Conservation (phyloP, 2,329 filamentous ascomycete genomes). For the Fusarium guadeloupense region DNA sequence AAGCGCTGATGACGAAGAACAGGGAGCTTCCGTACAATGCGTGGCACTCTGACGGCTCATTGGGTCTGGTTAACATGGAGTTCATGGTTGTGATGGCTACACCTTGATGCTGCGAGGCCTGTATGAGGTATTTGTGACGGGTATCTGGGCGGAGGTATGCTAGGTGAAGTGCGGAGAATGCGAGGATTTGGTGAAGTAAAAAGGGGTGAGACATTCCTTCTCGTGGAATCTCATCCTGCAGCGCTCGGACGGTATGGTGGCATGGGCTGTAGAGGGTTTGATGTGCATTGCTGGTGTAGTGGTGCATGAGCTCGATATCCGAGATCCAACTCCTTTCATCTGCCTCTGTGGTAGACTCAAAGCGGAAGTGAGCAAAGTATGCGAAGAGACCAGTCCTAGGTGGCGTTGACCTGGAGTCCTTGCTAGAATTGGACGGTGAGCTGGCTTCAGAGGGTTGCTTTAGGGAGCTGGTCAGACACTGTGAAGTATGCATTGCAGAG, state of each 20-base stretch:
- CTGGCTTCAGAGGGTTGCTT: background rate
- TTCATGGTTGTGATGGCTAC: slow-evolving; percentile 15
- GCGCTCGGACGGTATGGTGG: background rate
- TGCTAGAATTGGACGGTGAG: background rate
- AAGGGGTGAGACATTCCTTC: slow-evolving; percentile 4
- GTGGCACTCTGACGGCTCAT: background rate
- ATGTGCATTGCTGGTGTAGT: slow-evolving; percentile 22
- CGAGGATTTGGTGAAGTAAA: slow-evolving; percentile 18
- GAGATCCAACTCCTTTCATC: background rate
- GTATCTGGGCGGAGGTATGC: slow-evolving; percentile 6
- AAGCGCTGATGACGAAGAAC: slow-evolving; percentile 19
- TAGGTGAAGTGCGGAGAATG: slow-evolving; percentile 20
- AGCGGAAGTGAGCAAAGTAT: slow-evolving; percentile 14
- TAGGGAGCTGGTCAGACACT: background rate
- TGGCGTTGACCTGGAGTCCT: background rate
- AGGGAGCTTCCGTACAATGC: slow-evolving; percentile 25
- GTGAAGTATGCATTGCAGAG: background rate
- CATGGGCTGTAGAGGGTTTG: slow-evolving; percentile 8
- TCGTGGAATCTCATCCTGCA: slow-evolving; percentile 11
- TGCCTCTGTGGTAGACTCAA: background rate
- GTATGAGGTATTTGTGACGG: slow-evolving; percentile 12
- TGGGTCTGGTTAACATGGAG: background rate
- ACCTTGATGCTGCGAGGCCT: slow-evolving; percentile 19
- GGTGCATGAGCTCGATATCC: slow-evolving; percentile 16
- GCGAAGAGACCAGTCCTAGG: background rate